A percentile compares a stretch with the other conserved stretches of the same genome.
These are phyloP conservation scores for Abelmoschus esculentus DNA, from an alignment of 345 rosid species.

Conservation along the genomic window DNA sequence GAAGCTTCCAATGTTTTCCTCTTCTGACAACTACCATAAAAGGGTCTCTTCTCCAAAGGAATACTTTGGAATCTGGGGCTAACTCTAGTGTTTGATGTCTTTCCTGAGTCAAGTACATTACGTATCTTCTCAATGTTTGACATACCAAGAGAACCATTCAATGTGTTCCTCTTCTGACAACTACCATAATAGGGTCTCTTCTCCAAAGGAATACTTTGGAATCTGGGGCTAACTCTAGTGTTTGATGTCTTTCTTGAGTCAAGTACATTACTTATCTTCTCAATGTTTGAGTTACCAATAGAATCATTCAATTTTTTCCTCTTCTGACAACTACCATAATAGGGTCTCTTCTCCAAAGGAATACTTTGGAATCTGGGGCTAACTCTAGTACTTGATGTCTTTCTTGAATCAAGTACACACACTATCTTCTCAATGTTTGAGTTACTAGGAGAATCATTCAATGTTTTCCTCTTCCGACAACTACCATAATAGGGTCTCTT, in stretches of 20 bases:
- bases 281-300: background rate
- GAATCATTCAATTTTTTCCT: background rate
- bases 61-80: conserved; percentile 14
- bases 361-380: conserved; percentile 7
- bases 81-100: background rate
- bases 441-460: background rate
- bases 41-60: conserved; percentile 8
- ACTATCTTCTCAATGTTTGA: background rate
- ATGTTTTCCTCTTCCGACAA: conserved; percentile 3
- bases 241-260: background rate
- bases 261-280: background rate
- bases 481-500: conserved; percentile 10
- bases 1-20: background rate
- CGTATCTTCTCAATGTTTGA: background rate
- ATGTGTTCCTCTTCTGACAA: background rate
- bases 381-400: background rate
- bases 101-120: background rate
- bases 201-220: background rate
- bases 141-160: background rate
- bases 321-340: too few relatives aligned
- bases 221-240: conserved; percentile 13
- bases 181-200: background rate
- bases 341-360: conserved; percentile 7
- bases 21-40: background rate
- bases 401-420: background rate